Evolutionary conservation across 164 flowering plant species (phyloP), one percentile per base, ranked within the genome.

Genomic region (Pachysandra terminalis): DNA sequence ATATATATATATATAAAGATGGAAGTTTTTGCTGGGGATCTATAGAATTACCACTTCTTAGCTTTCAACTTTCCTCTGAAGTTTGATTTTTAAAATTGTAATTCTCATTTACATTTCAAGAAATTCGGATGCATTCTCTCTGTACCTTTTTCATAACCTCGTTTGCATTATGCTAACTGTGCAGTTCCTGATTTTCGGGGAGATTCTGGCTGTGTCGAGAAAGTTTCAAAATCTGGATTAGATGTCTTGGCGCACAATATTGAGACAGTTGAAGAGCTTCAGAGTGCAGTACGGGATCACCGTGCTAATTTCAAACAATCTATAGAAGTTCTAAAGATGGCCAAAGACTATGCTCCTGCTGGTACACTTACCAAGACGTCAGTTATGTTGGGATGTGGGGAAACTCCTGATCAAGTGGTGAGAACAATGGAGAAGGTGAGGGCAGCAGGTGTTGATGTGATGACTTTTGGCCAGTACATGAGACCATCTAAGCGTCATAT

Each of bases 401-500:
- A 95, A 79, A 95, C 98, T 59, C 97, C 97, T 63, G 96, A 90
- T 58, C 93, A 89, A 78, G 93, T 95, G 35, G 75, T 90, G 71
- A 84, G 73, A 62, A 92, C 98, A 15, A 95, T 95, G 96, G 94
- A 87, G 77, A 90, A 95, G 77, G 97, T 95, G 79, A 92, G 91
- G 79, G 92, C 85, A 68, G 96, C 97, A 23, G 97, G 96, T 61
- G 89, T 95, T 60, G 98, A 95, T 82, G 96, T 95, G 59, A 94
- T 87, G 88, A 90, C 98, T 24, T 87, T 91, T 80, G 97, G 97
- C 68, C 96, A 94, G 69, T 91, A 91, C 73, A 94, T 90, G 98
- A 79, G 98, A 81, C 98, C 98, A n/a, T 87, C 97, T n/a, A 94
- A 91, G 86, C 90, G 97, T 37, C 98, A 94, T 60, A 94, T 94